A percentile compares a stretch with the other conserved stretches of the same genome.
Conservation (phyloP, 441 rosid genomes). For the Dalechampia spathulata region DNA sequence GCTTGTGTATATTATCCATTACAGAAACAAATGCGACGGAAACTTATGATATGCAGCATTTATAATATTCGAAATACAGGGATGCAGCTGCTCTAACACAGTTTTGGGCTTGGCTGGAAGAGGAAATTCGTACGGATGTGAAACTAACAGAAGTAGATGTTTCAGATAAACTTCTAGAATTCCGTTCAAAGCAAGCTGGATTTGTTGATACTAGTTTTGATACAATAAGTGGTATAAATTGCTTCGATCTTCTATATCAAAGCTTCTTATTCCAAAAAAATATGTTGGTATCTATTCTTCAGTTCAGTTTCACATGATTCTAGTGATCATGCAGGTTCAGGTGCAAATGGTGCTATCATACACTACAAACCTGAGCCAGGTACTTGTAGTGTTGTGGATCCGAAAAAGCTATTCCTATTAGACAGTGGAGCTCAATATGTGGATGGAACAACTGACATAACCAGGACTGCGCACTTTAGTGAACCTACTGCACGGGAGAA, state of each 20-base stretch:
- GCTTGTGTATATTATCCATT: not conserved
- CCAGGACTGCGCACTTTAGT: conserved; percentile 93
- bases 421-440: conserved; percentile 97
- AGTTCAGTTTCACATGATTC: not conserved
- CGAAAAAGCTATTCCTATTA: conserved; percentile 64
- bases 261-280: not conserved
- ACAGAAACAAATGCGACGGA: not conserved
- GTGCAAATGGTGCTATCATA: conserved; percentile 94
- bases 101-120: conserved; percentile 95
- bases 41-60: conserved; percentile 3
- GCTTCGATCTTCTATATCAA: conserved; percentile 12
- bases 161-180: conserved; percentile 76
- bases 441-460: conserved; percentile 97
- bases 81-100: conserved; percentile 95
- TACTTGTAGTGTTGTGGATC: conserved; percentile 74
- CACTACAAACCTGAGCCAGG: conserved; percentile 88
- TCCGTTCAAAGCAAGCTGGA: conserved; percentile 78
- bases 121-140: conserved; percentile 51
- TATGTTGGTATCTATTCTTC: conserved; percentile 4
- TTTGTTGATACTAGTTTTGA: conserved; percentile 94
- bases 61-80: conserved; percentile 33
- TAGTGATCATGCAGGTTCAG: conserved; percentile 63
- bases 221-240: conserved; percentile 78
- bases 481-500: conserved; percentile 72
- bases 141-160: conserved; percentile 87